phyloP scores from a whole-genome alignment of 305 asterid species.

The Striga hermonthica region DNA sequence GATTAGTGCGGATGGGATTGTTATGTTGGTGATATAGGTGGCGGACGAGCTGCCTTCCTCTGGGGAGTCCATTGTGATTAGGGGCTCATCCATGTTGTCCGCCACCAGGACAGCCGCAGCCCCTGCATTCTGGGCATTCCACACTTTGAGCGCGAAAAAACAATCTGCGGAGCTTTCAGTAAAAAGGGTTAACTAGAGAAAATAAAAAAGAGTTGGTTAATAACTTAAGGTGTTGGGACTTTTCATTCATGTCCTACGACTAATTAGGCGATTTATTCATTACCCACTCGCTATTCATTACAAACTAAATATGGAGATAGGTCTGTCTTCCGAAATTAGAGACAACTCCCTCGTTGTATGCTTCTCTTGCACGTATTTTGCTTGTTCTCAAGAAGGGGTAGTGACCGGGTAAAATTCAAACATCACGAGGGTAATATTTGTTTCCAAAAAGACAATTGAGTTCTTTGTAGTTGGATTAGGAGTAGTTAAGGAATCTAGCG shows the following conservation, averaged over 20 bases:
- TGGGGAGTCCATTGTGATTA: constrained; percentile 95
- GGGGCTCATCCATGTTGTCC: constrained; percentile 65
- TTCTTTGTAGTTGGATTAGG: not conserved
- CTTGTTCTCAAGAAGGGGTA: not conserved
- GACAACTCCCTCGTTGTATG: too few species aligned
- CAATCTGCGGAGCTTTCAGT: constrained; percentile 89
- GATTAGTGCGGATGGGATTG: constrained; percentile 89
- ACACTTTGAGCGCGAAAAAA: constrained; percentile 86
- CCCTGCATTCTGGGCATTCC: constrained; percentile 98
- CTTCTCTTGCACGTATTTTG: not conserved
- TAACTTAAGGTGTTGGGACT: too few species aligned
- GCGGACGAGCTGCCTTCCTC: constrained; percentile 65
- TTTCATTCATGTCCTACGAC: too few species aligned
- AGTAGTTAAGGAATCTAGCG: too few species aligned
- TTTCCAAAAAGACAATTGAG: not conserved
- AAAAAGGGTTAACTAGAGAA: constrained; percentile 1
- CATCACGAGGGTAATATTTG: not conserved
- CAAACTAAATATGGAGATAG: too few species aligned
- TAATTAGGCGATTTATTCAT: too few species aligned
- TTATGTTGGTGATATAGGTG: constrained; percentile 65
- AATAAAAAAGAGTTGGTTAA: constrained; percentile 9
- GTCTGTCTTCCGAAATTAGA: too few species aligned
- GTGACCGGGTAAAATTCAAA: not conserved
- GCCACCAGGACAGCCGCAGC: constrained; percentile 96
- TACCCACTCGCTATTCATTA: too few species aligned